phyloP scores from a whole-genome alignment of 139 green algal genomes.

The Zygnema cylindricum region DNA sequence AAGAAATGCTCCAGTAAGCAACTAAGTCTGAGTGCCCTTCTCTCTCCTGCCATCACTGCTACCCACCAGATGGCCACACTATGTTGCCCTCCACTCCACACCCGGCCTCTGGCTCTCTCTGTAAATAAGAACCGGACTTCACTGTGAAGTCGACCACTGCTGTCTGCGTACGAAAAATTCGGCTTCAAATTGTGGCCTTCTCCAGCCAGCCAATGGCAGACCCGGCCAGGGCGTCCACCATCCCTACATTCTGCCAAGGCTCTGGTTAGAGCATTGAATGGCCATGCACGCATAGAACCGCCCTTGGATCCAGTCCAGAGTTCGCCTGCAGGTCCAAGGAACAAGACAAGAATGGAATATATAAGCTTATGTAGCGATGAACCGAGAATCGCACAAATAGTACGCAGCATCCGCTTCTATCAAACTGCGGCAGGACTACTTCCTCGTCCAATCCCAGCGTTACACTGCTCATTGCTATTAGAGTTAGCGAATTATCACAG shows the following conservation, averaged over 20 bases:
- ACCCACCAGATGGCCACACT: constrained; percentile 47
- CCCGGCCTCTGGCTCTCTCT: constrained; percentile 30
- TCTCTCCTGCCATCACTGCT: no score
- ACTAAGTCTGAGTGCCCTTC: no score
- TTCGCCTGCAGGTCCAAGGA: constrained; percentile 11
- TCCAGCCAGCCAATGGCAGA: neutral
- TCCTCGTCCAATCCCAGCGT: no score
- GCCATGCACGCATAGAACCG: constrained; percentile 38
- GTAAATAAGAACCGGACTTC: constrained; percentile 41
- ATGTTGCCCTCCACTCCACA: constrained; percentile 45
- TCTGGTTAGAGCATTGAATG: neutral
- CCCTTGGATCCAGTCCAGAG: constrained; percentile 38
- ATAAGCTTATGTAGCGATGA: no score
- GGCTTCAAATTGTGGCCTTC: neutral
- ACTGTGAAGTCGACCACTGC: neutral
- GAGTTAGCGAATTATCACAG: no score
- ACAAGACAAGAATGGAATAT: no score
- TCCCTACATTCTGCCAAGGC: neutral
- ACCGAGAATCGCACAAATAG: no score
- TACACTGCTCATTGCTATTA: no score
- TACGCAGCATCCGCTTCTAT: no score
- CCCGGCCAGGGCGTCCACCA: neutral
- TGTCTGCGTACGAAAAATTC: neutral
- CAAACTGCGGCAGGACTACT: no score
- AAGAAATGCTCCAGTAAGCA: no score